These are phyloP conservation scores for Xylariales sp. DNA, from an alignment of 2,329 filamentous ascomycete genomes.

Conservation along the genomic window DNA sequence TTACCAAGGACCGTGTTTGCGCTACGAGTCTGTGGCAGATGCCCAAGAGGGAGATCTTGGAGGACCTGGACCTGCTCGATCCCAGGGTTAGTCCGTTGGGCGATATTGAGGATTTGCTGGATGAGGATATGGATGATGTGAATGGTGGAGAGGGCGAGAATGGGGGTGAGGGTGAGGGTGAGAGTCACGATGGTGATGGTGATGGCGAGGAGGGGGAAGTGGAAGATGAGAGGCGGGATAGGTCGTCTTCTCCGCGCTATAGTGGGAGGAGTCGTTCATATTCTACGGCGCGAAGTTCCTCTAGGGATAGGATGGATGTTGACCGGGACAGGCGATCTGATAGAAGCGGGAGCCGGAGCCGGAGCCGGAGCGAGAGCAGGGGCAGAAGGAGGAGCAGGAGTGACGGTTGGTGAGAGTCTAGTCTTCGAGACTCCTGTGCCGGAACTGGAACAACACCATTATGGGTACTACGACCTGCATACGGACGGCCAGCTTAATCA, in stretches of 20 bases:
- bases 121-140: slow-evolving; percentile 64
- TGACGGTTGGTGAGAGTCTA: slow-evolving; percentile 28
- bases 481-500: background rate
- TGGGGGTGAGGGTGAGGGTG: slow-evolving; percentile 31
- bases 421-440: background rate
- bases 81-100: slow-evolving; percentile 85
- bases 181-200: slow-evolving; percentile 4
- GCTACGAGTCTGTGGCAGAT: slow-evolving; percentile 94
- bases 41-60: slow-evolving; percentile 81
- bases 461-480: background rate
- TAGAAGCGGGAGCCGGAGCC: slow-evolving; percentile 24
- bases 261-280: slow-evolving; percentile 36
- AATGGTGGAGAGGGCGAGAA: slow-evolving; percentile 39
- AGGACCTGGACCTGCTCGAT: slow-evolving; percentile 90
- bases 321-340: slow-evolving; percentile 49
- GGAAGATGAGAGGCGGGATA: slow-evolving; percentile 1
- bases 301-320: slow-evolving; percentile 55
- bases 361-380: slow-evolving; percentile 32
- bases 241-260: slow-evolving; percentile 26
- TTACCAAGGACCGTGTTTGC: slow-evolving; percentile 90
- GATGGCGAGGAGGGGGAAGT: slow-evolving; percentile 38
- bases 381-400: slow-evolving; percentile 29
- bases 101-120: slow-evolving; percentile 78
- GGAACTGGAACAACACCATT: background rate
- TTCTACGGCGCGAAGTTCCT: slow-evolving; percentile 45